Evolutionary conservation across 2,329 filamentous ascomycete species (phyloP), one percentile per base, ranked within the genome.

Genomic region (Fusarium sp.): DNA sequence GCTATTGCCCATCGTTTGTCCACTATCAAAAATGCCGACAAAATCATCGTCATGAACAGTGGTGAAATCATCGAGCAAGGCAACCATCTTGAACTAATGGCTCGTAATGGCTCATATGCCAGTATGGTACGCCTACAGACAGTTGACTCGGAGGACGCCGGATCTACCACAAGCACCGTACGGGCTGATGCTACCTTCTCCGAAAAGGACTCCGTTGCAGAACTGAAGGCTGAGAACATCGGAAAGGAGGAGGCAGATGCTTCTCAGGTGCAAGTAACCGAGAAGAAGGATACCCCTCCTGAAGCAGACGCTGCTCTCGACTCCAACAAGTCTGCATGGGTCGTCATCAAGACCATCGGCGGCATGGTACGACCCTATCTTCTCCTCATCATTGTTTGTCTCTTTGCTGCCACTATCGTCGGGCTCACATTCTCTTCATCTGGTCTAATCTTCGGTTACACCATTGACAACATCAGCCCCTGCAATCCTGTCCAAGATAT

Each of bases 61-160:
- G 90, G 91, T 0, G 78, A 83, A 49, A 84, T 90, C 6, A 81
- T 90, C 13, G 90, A 92, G 76, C 83, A 90, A 73, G 91, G 91
- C 0, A 88, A 84, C 0, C 90, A 92, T 60, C 81, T 87, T 5
- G 84, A 89, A 55, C 82, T 92, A 4, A 81, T 92, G 65, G 77
- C 80, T 3, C 78, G 82, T 13, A 76, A 87, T 8, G 79, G 82
- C 15, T 78, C 87, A 7, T 90, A 90, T 69, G 82, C 82, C 10
- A 80, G 81, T 34, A 82, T 90, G 56, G 87, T 89, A 5, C 77
- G 78, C 43, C 77, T 83, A 6, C 83, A 84, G 56, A 80, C 77
- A 24, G 70, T 82, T 27, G 77, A 79, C n/a, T 71, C 78, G 5
- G 72, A 74, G 47, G 77, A 79, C 43, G 67, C 67, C 3, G 72